Evolutionary conservation across 306 rosid species (phyloP).

Genomic region (Purshia tridentata): DNA sequence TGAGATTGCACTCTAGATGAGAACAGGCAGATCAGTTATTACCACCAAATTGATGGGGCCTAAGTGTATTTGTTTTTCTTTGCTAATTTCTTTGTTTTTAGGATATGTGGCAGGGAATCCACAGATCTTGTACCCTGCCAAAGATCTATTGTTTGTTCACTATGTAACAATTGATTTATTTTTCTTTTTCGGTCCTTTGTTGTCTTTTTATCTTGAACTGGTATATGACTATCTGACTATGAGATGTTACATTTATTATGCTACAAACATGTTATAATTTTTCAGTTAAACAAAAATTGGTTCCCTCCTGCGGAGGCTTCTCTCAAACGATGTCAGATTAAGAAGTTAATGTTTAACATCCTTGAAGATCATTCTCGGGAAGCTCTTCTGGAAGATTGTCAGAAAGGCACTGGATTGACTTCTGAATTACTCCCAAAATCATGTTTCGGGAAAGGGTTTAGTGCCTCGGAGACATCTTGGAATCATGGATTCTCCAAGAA

Average conservation of each 20-base stretch:
- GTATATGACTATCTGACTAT: constrained; percentile 1
- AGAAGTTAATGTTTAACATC: constrained; percentile 51
- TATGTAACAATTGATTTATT: too few species aligned
- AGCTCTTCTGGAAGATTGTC: too few species aligned
- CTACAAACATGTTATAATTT: constrained; percentile 12
- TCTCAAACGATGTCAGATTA: constrained; percentile 50
- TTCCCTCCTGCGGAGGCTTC: constrained; percentile 74
- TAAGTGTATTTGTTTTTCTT: neutral
- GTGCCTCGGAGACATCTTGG: too few species aligned
- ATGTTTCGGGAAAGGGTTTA: too few species aligned
- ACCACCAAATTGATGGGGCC: neutral
- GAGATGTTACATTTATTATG: neutral
- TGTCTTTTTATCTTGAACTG: neutral
- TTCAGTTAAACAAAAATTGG: constrained; percentile 62
- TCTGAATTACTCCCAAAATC: too few species aligned
- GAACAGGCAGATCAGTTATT: neutral
- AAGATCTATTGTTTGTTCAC: neutral
- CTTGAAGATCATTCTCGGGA: constrained; percentile 33
- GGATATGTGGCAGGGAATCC: neutral
- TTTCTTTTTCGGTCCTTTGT: neutral
- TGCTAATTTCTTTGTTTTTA: neutral
- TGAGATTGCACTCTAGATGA: neutral
- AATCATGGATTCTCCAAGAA: too few species aligned
- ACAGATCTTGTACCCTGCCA: neutral
- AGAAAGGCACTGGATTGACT: too few species aligned